Conservation (phyloP, 345 rosid species). For the Heritiera littoralis region DNA sequence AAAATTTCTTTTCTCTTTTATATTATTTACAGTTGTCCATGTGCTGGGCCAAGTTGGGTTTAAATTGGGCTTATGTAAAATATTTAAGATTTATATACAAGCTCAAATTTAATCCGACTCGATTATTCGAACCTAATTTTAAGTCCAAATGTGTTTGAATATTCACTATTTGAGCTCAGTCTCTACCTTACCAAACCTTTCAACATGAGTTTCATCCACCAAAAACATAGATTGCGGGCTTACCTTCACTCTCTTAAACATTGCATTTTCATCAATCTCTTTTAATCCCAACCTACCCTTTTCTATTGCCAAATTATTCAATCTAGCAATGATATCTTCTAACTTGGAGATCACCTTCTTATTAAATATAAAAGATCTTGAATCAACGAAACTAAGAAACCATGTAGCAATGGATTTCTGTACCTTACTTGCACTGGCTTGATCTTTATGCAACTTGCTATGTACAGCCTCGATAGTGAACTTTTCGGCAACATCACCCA, state of each 20-base stretch:
- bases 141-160: too few species aligned
- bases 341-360: background rate
- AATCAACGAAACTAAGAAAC: background rate
- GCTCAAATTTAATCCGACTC: too few species aligned
- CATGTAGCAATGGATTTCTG: background rate
- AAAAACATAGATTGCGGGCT: background rate
- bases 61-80: too few species aligned
- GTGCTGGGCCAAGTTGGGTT: too few species aligned
- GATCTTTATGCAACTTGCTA: constrained; percentile 3
- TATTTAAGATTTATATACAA: too few species aligned
- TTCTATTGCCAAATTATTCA: background rate
- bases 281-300: background rate
- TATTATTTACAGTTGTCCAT: too few species aligned
- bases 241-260: background rate
- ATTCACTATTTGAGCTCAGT: too few species aligned
- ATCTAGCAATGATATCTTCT: background rate
- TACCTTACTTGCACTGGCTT: background rate
- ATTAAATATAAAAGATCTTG: background rate
- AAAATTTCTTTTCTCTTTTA: too few species aligned
- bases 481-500: constrained; percentile 29
- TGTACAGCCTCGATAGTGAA: constrained; percentile 18
- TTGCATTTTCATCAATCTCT: background rate
- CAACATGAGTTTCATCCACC: background rate
- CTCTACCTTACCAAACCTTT: constrained; percentile 30
- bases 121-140: too few species aligned